Percentiles rank a stretch among this genome's conserved stretches.
These are phyloP conservation scores for Teunomyces cretensis DNA, from an alignment of 805 yeast species.

Conservation along the genomic window DNA sequence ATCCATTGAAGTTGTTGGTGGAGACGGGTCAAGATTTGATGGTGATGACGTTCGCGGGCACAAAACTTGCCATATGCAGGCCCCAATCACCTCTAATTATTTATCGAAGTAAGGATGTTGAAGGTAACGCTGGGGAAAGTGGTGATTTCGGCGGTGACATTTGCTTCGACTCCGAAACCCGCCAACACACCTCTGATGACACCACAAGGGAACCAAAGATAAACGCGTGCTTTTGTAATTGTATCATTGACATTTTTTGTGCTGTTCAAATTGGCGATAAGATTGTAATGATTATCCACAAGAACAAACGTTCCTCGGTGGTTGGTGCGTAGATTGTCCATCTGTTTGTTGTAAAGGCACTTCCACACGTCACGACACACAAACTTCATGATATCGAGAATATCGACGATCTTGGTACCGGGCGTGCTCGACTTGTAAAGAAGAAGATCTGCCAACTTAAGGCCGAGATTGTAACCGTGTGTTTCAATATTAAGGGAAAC, in stretches of 20 bases:
- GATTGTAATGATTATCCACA: conserved; percentile 63
- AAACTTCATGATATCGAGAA: conserved; percentile 84
- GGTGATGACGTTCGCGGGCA: not conserved
- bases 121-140: conserved; percentile 69
- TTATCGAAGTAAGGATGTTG: conserved; percentile 59
- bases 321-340: conserved; percentile 89
- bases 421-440: conserved; percentile 40
- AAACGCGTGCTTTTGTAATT: conserved; percentile 43
- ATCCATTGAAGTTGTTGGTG: conserved; percentile 3
- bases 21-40: not conserved
- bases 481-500: conserved; percentile 60
- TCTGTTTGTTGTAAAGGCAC: conserved; percentile 74
- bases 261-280: conserved; percentile 52
- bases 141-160: conserved; percentile 62
- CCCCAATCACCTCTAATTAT: conserved; percentile 20
- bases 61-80: not conserved
- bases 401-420: conserved; percentile 51
- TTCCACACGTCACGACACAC: conserved; percentile 93
- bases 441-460: conserved; percentile 50
- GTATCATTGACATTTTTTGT: conserved; percentile 45
- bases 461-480: conserved; percentile 71
- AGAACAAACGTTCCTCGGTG: conserved; percentile 84
- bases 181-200: conserved; percentile 69
- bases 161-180: conserved; percentile 65
- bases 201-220: conserved; percentile 74